Base-by-base conservation (phyloP, 2,329 filamentous ascomycete species). In the Drechslerella dactyloides region DNA sequence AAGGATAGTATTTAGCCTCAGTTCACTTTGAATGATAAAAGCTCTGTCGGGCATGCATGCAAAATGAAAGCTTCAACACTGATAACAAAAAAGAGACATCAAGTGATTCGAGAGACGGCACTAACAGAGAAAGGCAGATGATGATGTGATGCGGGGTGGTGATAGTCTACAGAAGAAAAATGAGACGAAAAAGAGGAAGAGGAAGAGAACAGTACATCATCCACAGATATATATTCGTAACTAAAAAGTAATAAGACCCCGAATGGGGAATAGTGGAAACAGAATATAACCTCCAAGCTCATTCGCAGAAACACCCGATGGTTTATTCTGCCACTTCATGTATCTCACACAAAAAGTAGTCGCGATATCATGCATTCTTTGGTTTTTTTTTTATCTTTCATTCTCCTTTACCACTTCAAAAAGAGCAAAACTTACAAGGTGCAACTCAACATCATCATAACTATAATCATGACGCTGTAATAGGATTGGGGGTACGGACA, bases 401-500 rank as follows among this genome's bases (percentile, higher is more conserved):
- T 48, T 44, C 44, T 2, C 15, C n/a, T 21, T 19, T 13, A 3
- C 30, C 13, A 2, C 13, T 40, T 44, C 30, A 58, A 30, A 60
- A 35, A 19, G 66, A 37, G 61, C 60, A 73, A 52, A 73, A 73
- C 63, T 73, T 73, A 68, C 62, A 66, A 68, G 51, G 50, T 55
- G 57, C 69, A 55, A 64, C 44, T 61, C 37, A 54, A 52, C 62
- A 65, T 65, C 60, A 73, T 73, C 55, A 73, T 64, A 59, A 65
- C 52, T 51, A 59, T 62, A 54, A 59, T 70, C 60, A 72, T 35
- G 60, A 64, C 37, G 60, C 55, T 72, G 60, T 54, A 53, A 60
- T 54, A 53, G 69, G 53, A 51, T 57, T 60, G 63, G 69, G 69
- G 69, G 62, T 54, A 66, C 69, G 48, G 69, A 73, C 69, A 73